Percentiles rank a stretch among this genome's conserved stretches.
Evolutionary conservation across 345 rosid genomes (phyloP).

Genomic region (Diplotaxis tenuifolia): DNA sequence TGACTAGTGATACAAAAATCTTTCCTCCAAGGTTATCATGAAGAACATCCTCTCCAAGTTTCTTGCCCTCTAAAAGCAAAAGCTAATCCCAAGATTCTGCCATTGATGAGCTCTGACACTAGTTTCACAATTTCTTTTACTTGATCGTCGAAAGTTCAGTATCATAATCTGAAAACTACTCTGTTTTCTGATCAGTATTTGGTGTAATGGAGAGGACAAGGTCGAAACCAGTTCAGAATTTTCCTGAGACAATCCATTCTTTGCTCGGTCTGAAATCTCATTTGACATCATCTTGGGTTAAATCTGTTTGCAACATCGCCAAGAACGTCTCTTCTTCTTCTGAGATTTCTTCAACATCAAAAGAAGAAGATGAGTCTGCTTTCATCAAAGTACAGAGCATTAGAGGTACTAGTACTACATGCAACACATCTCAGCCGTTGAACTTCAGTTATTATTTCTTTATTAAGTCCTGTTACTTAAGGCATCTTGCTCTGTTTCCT

Average conservation of each 20-base stretch:
- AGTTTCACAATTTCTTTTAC: background rate
- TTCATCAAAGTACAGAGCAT: constrained; percentile 29
- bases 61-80: background rate
- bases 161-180: background rate
- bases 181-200: background rate
- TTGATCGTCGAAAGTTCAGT: background rate
- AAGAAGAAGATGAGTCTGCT: constrained; percentile 35
- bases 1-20: constrained; percentile 12
- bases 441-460: background rate
- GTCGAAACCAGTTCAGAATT: constrained; percentile 39
- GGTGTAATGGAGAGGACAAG: constrained; percentile 34
- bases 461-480: background rate
- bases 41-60: constrained; percentile 15
- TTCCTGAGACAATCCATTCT: constrained; percentile 57
- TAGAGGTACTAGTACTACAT: constrained; percentile 50
- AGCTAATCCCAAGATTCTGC: constrained; percentile 7
- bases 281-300: constrained; percentile 59
- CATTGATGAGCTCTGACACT: constrained; percentile 25
- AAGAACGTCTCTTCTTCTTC: constrained; percentile 33
- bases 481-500: background rate
- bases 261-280: constrained; percentile 59
- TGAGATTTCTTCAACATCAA: constrained; percentile 9
- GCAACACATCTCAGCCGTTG: constrained; percentile 24
- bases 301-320: constrained; percentile 54
- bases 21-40: background rate